Conservation (phyloP, 1,139 yeast genomes). For the Diutina rugosa region DNA sequence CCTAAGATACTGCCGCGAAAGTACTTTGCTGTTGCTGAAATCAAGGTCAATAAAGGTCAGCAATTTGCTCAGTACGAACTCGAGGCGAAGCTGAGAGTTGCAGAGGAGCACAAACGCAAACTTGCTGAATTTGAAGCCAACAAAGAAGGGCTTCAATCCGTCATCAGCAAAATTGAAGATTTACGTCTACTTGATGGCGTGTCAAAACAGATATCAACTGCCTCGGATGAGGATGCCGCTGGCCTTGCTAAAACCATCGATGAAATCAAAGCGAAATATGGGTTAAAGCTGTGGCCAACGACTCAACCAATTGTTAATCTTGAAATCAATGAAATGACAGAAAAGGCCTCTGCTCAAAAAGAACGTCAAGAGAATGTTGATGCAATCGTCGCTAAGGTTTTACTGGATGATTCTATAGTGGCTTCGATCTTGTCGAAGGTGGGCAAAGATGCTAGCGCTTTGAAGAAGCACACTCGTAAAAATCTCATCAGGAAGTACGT, state of each 20-base stretch:
- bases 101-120: constrained; percentile 44
- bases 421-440: neutral
- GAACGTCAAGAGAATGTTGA: neutral
- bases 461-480: constrained; percentile 1
- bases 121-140: constrained; percentile 35
- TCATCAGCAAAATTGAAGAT: neutral
- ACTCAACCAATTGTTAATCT: constrained; percentile 24
- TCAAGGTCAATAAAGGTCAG: constrained; percentile 80
- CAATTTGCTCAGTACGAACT: constrained; percentile 74
- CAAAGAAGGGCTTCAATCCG: constrained; percentile 22
- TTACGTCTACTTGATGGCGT: constrained; percentile 7
- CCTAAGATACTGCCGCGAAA: constrained; percentile 78
- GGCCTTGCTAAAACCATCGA: constrained; percentile 28
- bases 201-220: constrained; percentile 19
- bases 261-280: constrained; percentile 36
- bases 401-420: neutral
- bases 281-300: constrained; percentile 51
- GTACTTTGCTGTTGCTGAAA: constrained; percentile 88
- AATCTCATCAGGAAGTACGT: neutral
- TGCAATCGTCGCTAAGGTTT: neutral
- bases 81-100: constrained; percentile 57
- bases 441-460: neutral
- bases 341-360: constrained; percentile 4
- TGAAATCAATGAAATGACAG: constrained; percentile 21
- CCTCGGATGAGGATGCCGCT: constrained; percentile 24